These are phyloP conservation scores for Aspergillus proliferans DNA, from an alignment of 2,329 filamentous ascomycete genomes.

Conservation along the genomic window DNA sequence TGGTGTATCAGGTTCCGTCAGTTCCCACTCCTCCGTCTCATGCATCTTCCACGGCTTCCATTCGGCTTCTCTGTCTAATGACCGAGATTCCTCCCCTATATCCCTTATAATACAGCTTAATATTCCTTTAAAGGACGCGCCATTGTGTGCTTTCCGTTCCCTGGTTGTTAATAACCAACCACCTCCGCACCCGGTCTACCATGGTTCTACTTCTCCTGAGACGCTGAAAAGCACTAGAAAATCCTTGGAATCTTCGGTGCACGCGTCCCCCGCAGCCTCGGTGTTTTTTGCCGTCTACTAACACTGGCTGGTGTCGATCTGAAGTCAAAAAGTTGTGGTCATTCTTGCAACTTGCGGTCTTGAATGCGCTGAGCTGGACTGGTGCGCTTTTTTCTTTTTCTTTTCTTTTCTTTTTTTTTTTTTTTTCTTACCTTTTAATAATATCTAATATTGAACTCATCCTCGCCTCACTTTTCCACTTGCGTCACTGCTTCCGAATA, in stretches of 20 bases:
- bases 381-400: background rate
- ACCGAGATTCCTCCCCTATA: background rate
- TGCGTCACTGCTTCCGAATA: background rate
- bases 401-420: background rate
- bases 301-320: background rate
- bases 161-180: too few relatives aligned
- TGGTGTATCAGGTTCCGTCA: background rate
- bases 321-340: too few relatives aligned
- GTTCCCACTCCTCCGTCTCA: background rate
- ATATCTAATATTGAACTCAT: too few relatives aligned
- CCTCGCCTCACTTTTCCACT: too few relatives aligned
- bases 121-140: background rate
- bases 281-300: background rate
- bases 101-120: background rate
- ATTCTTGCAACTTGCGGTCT: too few relatives aligned
- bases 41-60: background rate
- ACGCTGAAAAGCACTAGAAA: too few relatives aligned
- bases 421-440: too few relatives aligned
- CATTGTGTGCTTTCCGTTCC: too few relatives aligned
- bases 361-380: background rate
- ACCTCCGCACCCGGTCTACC: too few relatives aligned
- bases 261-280: background rate
- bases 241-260: background rate
- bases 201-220: too few relatives aligned
- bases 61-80: background rate